Conservation (phyloP, 1,284 basidiomycete genomes). For the Somion occarium region DNA sequence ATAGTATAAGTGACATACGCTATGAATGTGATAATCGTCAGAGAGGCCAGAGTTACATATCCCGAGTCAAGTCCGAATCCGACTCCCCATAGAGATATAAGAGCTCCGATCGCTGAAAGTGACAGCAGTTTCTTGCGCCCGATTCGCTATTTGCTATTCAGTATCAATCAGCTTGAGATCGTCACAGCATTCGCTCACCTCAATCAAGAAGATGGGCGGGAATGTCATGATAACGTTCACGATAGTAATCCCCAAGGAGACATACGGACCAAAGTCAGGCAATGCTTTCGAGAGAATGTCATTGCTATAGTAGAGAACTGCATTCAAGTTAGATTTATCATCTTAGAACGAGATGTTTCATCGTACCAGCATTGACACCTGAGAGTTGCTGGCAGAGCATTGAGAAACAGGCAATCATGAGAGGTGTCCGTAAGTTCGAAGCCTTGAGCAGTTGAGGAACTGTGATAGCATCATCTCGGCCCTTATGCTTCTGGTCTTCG, state of each 20-base stretch:
- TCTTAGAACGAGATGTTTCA: not conserved
- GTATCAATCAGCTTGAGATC: not conserved
- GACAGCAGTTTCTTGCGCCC: slow-evolving; percentile 58
- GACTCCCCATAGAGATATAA: slow-evolving; percentile 63
- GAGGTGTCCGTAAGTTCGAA: slow-evolving; percentile 57
- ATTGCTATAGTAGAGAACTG: slow-evolving; percentile 87
- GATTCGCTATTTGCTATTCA: slow-evolving; percentile 40
- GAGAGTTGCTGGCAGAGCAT: slow-evolving; percentile 81
- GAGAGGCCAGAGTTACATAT: slow-evolving; percentile 57
- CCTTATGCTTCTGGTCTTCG: slow-evolving; percentile 28
- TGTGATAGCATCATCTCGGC: slow-evolving; percentile 35
- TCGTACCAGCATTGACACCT: slow-evolving; percentile 49
- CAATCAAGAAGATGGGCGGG: slow-evolving; percentile 82
- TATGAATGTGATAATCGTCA: slow-evolving; percentile 81
- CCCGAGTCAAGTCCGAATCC: slow-evolving; percentile 70
- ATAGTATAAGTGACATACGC: slow-evolving; percentile 47
- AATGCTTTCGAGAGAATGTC: slow-evolving; percentile 76
- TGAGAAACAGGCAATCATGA: slow-evolving; percentile 67
- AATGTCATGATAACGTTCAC: slow-evolving; percentile 81
- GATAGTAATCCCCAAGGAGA: slow-evolving; percentile 74
- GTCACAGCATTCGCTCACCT: slow-evolving; percentile 42
- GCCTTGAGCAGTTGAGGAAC: slow-evolving; percentile 51
- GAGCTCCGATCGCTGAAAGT: slow-evolving; percentile 57
- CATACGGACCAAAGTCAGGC: slow-evolving; percentile 72
- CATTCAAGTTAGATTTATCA: slow-evolving; percentile 17